phyloP scores from a whole-genome alignment of 495 filamentous ascomycete species.

The Lasiosphaeriaceae sp. region DNA sequence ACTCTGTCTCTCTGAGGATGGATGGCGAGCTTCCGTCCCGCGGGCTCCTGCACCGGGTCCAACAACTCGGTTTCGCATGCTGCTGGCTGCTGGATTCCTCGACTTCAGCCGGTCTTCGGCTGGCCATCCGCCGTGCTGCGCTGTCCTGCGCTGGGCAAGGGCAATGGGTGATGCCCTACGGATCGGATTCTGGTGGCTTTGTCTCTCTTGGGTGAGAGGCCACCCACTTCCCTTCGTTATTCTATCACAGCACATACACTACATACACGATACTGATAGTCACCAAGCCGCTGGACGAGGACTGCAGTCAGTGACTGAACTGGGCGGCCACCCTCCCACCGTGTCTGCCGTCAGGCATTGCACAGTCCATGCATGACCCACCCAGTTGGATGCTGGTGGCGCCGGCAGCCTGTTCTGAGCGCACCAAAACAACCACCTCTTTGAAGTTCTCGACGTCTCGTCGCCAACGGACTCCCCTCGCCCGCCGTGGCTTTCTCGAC shows the following conservation, averaged over 20 bases:
- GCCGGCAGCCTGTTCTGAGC: neutral
- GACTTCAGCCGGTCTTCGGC: slow-evolving; percentile 23
- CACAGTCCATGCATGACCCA: slow-evolving; percentile 18
- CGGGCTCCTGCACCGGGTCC: slow-evolving; percentile 18
- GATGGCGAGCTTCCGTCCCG: slow-evolving; percentile 15
- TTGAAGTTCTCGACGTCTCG: too few relatives aligned
- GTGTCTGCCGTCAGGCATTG: too few relatives aligned
- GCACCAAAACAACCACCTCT: neutral
- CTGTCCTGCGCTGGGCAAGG: neutral
- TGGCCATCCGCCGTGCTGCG: slow-evolving; percentile 5
- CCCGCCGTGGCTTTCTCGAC: neutral
- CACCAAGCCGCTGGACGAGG: neutral
- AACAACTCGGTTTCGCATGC: slow-evolving; percentile 27
- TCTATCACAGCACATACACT: too few relatives aligned
- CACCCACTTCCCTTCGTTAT: too few relatives aligned
- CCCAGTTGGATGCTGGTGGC: slow-evolving; percentile 16
- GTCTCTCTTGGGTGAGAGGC: neutral
- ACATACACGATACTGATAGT: too few relatives aligned
- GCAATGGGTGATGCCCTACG: neutral
- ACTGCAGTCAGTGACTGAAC: neutral
- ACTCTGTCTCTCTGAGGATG: slow-evolving; percentile 3
- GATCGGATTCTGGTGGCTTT: slow-evolving; percentile 1
- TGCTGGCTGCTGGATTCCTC: slow-evolving; percentile 13
- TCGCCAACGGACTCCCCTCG: too few relatives aligned
- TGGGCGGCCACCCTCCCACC: too few relatives aligned